These are phyloP conservation scores for Kwoniella dendrophila DNA, from an alignment of 768 basidiomycete species.

Conservation along the genomic window DNA sequence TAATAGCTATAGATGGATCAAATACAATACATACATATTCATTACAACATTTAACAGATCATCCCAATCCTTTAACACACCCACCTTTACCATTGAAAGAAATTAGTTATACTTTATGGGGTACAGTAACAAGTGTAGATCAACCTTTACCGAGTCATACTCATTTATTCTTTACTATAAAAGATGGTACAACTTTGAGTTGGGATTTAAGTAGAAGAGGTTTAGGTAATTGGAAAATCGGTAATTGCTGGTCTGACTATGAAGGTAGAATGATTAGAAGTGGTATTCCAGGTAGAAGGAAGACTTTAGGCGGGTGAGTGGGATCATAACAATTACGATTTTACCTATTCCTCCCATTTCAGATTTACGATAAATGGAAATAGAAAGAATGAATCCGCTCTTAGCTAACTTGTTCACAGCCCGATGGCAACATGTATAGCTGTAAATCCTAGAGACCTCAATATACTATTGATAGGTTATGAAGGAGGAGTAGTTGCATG, in stretches of 20 bases:
- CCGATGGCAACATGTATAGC: constrained; percentile 65
- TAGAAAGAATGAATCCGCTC: neutral
- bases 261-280: constrained; percentile 64
- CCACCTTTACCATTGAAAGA: constrained; percentile 44
- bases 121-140: constrained; percentile 45
- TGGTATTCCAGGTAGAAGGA: constrained; percentile 51
- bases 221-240: constrained; percentile 69
- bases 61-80: constrained; percentile 38
- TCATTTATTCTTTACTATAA: constrained; percentile 62
- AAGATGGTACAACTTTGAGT: constrained; percentile 67
- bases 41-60: constrained; percentile 38
- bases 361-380: neutral
- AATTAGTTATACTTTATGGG: constrained; percentile 40
- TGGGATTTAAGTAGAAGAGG: constrained; percentile 74
- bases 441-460: constrained; percentile 72
- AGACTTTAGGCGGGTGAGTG: constrained; percentile 49
- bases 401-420: constrained; percentile 47
- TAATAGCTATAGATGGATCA: constrained; percentile 38
- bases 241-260: constrained; percentile 75
- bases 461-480: constrained; percentile 73
- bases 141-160: constrained; percentile 47
- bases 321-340: neutral
- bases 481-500: constrained; percentile 60
- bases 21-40: constrained; percentile 45
- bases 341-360: neutral